Evolutionary conservation across 495 filamentous ascomycete species (phyloP).

Genomic region (Aspergillus asperescens): DNA sequence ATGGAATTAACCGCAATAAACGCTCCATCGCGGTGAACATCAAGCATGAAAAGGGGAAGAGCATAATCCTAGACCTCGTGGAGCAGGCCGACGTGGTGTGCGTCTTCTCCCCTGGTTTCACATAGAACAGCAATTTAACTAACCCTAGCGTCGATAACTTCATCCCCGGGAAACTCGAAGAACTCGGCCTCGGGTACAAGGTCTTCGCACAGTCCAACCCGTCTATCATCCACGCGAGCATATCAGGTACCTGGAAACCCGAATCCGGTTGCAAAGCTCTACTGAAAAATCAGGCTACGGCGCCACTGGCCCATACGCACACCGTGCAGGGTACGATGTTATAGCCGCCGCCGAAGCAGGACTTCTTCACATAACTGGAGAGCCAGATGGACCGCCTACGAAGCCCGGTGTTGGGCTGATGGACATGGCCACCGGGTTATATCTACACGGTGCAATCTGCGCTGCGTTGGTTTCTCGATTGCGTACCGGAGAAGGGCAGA

Average conservation of each 20-base stretch:
- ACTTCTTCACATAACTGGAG: constrained; percentile 94
- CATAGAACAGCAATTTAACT: too few relatives aligned
- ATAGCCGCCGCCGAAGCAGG: constrained; percentile 99
- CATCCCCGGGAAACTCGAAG: constrained; percentile 77
- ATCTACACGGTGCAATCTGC: constrained; percentile 92
- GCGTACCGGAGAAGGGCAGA: constrained; percentile 57
- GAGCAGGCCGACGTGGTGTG: too few relatives aligned
- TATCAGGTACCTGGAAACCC: too few relatives aligned
- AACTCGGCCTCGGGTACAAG: constrained; percentile 82
- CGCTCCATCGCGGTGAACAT: constrained; percentile 64
- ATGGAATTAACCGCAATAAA: constrained; percentile 74
- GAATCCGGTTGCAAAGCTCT: too few relatives aligned
- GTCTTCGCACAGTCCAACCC: constrained; percentile 77
- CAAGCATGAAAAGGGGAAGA: constrained; percentile 62
- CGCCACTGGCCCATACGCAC: constrained; percentile 86
- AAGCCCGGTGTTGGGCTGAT: constrained; percentile 98
- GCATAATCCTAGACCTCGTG: constrained; percentile 49
- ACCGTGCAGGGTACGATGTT: constrained; percentile 91
- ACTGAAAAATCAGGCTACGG: constrained; percentile 80
- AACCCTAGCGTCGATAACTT: constrained; percentile 98
- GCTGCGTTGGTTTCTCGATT: constrained; percentile 64
- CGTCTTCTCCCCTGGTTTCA: too few relatives aligned
- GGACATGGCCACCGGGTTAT: constrained; percentile 89
- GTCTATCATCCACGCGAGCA: constrained; percentile 59
- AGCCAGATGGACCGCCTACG: constrained; percentile 79